phyloP scores from a whole-genome alignment of 768 basidiomycete species.

The Hygrophoropsis aurantiaca region DNA sequence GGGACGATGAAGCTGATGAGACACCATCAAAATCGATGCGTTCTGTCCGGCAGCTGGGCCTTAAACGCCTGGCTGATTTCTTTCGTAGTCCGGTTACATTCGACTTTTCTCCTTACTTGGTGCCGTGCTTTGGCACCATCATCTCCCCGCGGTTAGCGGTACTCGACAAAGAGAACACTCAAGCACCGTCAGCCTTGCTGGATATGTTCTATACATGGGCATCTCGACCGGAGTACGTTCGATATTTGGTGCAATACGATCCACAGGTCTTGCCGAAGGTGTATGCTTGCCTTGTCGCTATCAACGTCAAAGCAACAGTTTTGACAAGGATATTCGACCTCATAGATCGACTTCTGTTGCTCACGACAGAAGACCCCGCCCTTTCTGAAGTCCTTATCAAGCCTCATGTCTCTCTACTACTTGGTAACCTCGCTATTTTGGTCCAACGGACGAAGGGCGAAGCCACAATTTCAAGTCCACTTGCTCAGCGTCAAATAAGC shows the following conservation, averaged over 20 bases:
- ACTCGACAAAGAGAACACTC: slow-evolving; percentile 84
- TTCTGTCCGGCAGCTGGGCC: slow-evolving; percentile 74
- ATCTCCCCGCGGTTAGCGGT: slow-evolving; percentile 79
- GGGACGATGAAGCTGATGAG: slow-evolving; percentile 22
- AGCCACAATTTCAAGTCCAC: slow-evolving; percentile 51
- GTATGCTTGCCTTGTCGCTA: slow-evolving; percentile 77
- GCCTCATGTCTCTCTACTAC: slow-evolving; percentile 69
- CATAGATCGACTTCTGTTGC: slow-evolving; percentile 64
- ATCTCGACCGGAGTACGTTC: slow-evolving; percentile 50
- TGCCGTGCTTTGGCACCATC: slow-evolving; percentile 62
- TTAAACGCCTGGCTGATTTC: slow-evolving; percentile 87
- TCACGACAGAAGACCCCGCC: slow-evolving; percentile 49
- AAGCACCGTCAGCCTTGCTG: slow-evolving; percentile 84
- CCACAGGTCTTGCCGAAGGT: slow-evolving; percentile 67
- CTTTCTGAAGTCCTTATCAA: slow-evolving; percentile 57
- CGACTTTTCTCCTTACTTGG: slow-evolving; percentile 73
- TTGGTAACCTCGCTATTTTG: slow-evolving; percentile 68
- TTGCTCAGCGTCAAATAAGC: slow-evolving; percentile 79
- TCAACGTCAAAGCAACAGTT: slow-evolving; percentile 85
- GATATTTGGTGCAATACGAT: slow-evolving; percentile 72
- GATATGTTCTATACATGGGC: slow-evolving; percentile 86
- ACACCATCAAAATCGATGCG: slow-evolving; percentile 45
- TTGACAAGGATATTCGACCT: slow-evolving; percentile 83
- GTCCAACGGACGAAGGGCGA: slow-evolving; percentile 61
- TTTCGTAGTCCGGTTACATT: slow-evolving; percentile 74